A percentile compares a stretch with the other conserved stretches of the same genome.
These are phyloP conservation scores for Lepidium sativum DNA, from an alignment of 345 rosid species.

Conservation along the genomic window DNA sequence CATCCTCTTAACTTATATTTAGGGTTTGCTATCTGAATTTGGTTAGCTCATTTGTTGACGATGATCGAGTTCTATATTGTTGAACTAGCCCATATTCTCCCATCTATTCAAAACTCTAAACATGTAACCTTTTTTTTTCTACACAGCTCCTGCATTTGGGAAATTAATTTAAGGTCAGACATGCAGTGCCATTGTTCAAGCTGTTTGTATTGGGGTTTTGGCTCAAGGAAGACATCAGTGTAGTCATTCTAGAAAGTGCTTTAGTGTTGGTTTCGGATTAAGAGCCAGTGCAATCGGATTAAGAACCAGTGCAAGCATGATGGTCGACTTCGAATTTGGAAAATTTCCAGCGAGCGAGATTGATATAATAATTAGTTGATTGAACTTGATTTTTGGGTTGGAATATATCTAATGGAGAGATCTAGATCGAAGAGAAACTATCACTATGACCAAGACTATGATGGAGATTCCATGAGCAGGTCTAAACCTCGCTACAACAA, in stretches of 20 bases:
- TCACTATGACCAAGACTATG: conserved; percentile 89
- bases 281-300: conserved; percentile 1
- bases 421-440: conserved; percentile 95
- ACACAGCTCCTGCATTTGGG: conserved; percentile 23
- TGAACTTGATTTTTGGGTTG: background rate
- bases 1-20: background rate
- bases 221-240: conserved; percentile 30
- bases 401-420: conserved; percentile 53
- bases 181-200: conserved; percentile 50
- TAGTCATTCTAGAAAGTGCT: conserved; percentile 22
- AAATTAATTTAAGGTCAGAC: conserved; percentile 29
- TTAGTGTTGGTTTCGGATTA: conserved; percentile 31
- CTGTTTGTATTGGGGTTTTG: conserved; percentile 39
- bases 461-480: conserved; percentile 49
- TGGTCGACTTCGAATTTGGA: conserved; percentile 42
- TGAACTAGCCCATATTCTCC: background rate
- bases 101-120: too few relatives aligned
- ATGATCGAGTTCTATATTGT: background rate
- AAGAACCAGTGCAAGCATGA: conserved; percentile 39
- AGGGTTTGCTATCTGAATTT: background rate
- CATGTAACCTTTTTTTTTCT: background rate
- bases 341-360: background rate
- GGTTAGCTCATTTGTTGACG: background rate
- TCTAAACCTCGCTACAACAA: conserved; percentile 69
- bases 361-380: background rate